Base-by-base conservation (phyloP, 2,329 filamentous ascomycete species). In the Sclerotinia minor region DNA sequence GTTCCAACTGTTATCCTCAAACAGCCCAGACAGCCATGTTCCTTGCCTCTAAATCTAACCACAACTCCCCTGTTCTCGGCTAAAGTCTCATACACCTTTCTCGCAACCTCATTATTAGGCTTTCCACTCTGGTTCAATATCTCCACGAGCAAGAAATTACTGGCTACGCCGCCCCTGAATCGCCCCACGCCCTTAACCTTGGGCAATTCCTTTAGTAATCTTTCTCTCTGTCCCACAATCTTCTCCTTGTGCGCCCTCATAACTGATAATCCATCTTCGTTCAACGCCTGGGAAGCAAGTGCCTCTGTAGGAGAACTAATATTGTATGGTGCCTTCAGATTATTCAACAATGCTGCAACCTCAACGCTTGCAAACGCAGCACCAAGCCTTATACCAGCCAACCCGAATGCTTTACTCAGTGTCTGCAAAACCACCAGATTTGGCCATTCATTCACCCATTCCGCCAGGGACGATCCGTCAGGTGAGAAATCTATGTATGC, bases 361-460 rank as follows among this genome's bases (percentile, higher is more conserved):
- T 87, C 84, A 0, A 88, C 83, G 13, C 88, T 86, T 6, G 92
- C 86, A 77, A 97, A 99, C 0, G 92, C 92, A 9, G 89, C 91
- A 58, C 95, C 95, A 1, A 99, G 84, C 21, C 95, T 85, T 77
- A 99, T 97, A 63, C 94, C 95, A 5, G 95, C 95, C 76, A 99
- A 86, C 38, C 95, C 95, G 76, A 99, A 99, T 0, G 93, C 95
- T 79, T 99, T 99, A 75, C 92, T 96, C n/a, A 98, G 84, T 1
- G 95, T 99, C 83, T 99, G 95, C 92, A 98, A 92, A 68, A 99
- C 94, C 24, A 97, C 93, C 35, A 99, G 83, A 79, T 99, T 99
- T 63, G 94, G 94, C 87, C 92, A 96, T 76, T 97, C 93, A 47
- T 86, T 83, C 1, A 96, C 94, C 90, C 92, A 96, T 79, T 96